phyloP scores from a whole-genome alignment of 2,329 filamentous ascomycete species.

The Emmonsiellopsis sp. region DNA sequence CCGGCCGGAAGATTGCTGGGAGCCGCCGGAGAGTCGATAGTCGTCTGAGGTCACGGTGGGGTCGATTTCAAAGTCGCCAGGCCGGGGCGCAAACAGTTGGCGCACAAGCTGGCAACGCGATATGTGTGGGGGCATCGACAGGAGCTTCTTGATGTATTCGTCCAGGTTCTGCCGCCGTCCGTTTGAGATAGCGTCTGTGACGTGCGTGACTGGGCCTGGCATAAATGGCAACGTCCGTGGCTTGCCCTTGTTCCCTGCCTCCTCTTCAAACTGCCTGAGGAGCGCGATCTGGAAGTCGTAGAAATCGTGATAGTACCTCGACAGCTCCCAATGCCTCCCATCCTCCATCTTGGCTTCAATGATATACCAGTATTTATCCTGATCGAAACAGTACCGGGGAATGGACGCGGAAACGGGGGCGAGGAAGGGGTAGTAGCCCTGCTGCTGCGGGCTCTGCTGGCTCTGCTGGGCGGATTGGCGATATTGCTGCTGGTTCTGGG shows the following conservation, averaged over 20 bases:
- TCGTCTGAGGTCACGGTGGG: constrained; percentile 39
- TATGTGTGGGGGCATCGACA: constrained; percentile 76
- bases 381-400: constrained; percentile 86
- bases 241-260: constrained; percentile 77
- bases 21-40: constrained; percentile 63
- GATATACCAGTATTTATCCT: constrained; percentile 98
- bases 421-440: constrained; percentile 41
- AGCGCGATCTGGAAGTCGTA: constrained; percentile 98
- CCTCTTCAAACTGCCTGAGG: constrained; percentile 79
- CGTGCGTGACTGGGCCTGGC: constrained; percentile 94
- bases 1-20: constrained; percentile 56
- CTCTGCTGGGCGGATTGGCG: background rate
- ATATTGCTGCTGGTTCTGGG: constrained; percentile 30
- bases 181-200: constrained; percentile 95
- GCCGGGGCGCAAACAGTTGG: constrained; percentile 80
- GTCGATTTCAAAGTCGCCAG: constrained; percentile 90
- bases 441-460: constrained; percentile 21
- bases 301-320: constrained; percentile 94
- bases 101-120: constrained; percentile 74
- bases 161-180: constrained; percentile 86
- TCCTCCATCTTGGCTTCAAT: constrained; percentile 88
- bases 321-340: constrained; percentile 83
- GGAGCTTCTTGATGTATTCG: constrained; percentile 86
- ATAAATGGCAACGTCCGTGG: constrained; percentile 87
- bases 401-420: constrained; percentile 77